Evolutionary conservation across 495 filamentous ascomycete species (phyloP).

Genomic region (Aspergillus affinis): DNA sequence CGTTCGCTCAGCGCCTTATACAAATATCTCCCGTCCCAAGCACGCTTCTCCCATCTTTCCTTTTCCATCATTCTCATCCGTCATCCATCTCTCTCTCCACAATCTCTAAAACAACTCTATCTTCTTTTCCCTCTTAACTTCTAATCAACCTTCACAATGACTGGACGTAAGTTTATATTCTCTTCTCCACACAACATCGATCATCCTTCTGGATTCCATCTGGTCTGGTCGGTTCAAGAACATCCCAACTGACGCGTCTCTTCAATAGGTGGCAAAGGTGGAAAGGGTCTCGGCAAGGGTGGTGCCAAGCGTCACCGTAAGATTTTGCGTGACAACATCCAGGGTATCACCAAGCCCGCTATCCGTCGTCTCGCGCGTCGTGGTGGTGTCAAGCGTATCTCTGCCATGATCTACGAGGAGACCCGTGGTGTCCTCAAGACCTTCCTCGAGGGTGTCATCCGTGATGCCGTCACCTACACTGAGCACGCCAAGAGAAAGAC

Average conservation of each 20-base stretch:
- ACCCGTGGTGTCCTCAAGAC: slow-evolving; percentile 99
- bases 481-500: slow-evolving; percentile 99
- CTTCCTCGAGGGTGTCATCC: slow-evolving; percentile 99
- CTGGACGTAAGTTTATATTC: slow-evolving; percentile 62
- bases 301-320: slow-evolving; percentile 88
- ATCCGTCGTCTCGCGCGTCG: slow-evolving; percentile 99
- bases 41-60: slow-evolving; percentile 28
- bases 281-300: slow-evolving; percentile 99
- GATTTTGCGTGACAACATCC: slow-evolving; percentile 98
- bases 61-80: slow-evolving; percentile 40
- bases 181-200: background rate
- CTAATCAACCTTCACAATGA: slow-evolving; percentile 54
- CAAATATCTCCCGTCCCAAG: slow-evolving; percentile 48
- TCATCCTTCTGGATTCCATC: background rate
- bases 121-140: slow-evolving; percentile 12
- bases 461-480: slow-evolving; percentile 98
- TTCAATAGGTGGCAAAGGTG: slow-evolving; percentile 83
- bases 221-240: background rate
- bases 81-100: slow-evolving; percentile 33
- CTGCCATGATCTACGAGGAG: slow-evolving; percentile 97
- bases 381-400: slow-evolving; percentile 99
- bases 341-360: slow-evolving; percentile 99
- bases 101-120: slow-evolving; percentile 31
- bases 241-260: slow-evolving; percentile 39
- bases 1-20: slow-evolving; percentile 25